Evolutionary conservation across 257 asterid genomes (phyloP).

Genomic region (Lithospermum erythrorhizon): DNA sequence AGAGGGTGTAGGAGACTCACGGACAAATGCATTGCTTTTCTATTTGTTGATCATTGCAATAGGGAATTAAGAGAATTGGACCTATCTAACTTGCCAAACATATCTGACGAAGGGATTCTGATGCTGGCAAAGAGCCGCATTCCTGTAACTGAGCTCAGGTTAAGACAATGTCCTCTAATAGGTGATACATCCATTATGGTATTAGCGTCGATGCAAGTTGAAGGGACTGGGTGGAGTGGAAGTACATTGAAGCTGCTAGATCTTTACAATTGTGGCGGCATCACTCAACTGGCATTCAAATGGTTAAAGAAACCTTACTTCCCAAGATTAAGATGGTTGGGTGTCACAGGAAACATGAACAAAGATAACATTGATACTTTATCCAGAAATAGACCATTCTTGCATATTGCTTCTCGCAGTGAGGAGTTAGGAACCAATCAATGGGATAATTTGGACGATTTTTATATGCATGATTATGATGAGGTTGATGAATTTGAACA

Average conservation of each 20-base stretch:
- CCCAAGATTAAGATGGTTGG: constrained; percentile 87
- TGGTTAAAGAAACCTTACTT: constrained; percentile 93
- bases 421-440: constrained; percentile 68
- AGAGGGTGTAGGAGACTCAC: constrained; percentile 92
- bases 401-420: constrained; percentile 53
- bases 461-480: constrained; percentile 48
- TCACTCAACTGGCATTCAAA: constrained; percentile 56
- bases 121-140: constrained; percentile 49
- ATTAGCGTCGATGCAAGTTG: constrained; percentile 72
- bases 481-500: constrained; percentile 72
- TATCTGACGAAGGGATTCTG: constrained; percentile 66
- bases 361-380: constrained; percentile 50
- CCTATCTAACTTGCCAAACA: constrained; percentile 69
- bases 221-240: constrained; percentile 53
- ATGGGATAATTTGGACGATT: constrained; percentile 49
- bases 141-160: constrained; percentile 64
- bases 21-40: constrained; percentile 53
- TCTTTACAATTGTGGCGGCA: constrained; percentile 78
- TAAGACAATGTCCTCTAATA: constrained; percentile 83
- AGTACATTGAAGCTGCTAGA: constrained; percentile 69
- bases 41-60: constrained; percentile 47
- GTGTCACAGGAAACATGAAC: constrained; percentile 52
- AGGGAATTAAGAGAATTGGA: constrained; percentile 53
- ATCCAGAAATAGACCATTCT: constrained; percentile 49
- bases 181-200: constrained; percentile 82